Evolutionary conservation across 2,329 filamentous ascomycete genomes (phyloP).

Genomic region (Diaporthe citriasiana): DNA sequence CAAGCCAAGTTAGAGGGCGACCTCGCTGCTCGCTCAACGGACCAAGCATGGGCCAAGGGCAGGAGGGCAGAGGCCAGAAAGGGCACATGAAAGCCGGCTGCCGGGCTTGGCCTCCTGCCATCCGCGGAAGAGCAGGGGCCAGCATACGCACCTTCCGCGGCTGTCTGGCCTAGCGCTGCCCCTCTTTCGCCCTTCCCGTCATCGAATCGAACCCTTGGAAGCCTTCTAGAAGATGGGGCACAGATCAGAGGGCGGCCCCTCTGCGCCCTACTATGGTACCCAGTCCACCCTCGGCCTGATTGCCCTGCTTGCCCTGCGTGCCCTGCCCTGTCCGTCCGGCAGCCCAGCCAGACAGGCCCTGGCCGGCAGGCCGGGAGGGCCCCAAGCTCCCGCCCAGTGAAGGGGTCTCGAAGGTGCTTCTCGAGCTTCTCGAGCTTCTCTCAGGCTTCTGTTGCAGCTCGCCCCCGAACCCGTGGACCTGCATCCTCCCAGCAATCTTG

Average conservation of each 20-base stretch:
- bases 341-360: constrained; percentile 14
- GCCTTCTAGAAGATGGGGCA: constrained; percentile 42
- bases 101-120: constrained; percentile 36
- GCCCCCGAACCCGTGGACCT: constrained; percentile 35
- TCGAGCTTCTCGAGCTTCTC: constrained; percentile 42
- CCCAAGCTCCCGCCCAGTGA: constrained; percentile 23
- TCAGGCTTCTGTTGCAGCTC: constrained; percentile 43
- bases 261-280: constrained; percentile 15
- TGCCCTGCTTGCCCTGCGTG: neutral
- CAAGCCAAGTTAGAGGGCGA: neutral
- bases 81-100: constrained; percentile 33
- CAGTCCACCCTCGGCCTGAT: constrained; percentile 9
- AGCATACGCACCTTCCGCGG: constrained; percentile 25
- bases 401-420: constrained; percentile 14
- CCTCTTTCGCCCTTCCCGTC: constrained; percentile 37
- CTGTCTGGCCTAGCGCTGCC: constrained; percentile 24
- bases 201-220: constrained; percentile 42
- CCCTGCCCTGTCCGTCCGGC: constrained; percentile 12
- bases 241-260: constrained; percentile 34
- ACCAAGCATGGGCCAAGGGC: neutral
- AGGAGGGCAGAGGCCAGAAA: constrained; percentile 11
- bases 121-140: constrained; percentile 40
- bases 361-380: neutral
- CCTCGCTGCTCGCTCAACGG: neutral
- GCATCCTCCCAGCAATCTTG: constrained; percentile 15